Percentiles rank a stretch among this genome's conserved stretches.
These are phyloP conservation scores for Fusarium sororula DNA, from an alignment of 2,329 filamentous ascomycete genomes.

Conservation along the genomic window DNA sequence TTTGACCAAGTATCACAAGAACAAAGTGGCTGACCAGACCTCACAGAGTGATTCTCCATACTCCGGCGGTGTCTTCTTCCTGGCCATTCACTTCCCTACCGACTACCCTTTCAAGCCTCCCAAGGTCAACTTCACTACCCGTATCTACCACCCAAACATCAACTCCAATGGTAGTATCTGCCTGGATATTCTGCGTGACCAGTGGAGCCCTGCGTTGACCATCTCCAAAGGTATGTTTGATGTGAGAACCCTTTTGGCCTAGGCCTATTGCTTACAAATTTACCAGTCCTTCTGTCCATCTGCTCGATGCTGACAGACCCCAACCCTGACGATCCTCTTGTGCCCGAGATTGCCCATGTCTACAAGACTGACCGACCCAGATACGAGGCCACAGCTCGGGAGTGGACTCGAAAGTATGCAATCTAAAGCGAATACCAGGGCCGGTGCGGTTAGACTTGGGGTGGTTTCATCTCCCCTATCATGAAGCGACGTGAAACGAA, in stretches of 20 bases:
- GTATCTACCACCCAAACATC: conserved; percentile 99
- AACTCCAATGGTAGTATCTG: conserved; percentile 99
- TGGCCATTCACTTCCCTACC: conserved; percentile 98
- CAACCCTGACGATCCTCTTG: conserved; percentile 98
- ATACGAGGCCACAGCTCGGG: conserved; percentile 95
- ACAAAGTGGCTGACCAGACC: conserved; percentile 43
- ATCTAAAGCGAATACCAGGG: conserved; percentile 65
- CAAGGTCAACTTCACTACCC: conserved; percentile 99
- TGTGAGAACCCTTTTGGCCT: conserved; percentile 31
- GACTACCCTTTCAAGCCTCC: conserved; percentile 99
- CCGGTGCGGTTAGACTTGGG: conserved; percentile 40
- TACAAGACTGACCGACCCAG: conserved; percentile 98
- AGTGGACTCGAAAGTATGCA: conserved; percentile 99
- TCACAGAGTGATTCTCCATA: conserved; percentile 93
- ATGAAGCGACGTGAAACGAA: conserved; percentile 42
- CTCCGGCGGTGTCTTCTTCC: conserved; percentile 98
- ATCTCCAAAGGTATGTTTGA: conserved; percentile 88
- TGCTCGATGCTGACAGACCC: conserved; percentile 99
- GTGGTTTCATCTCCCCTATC: conserved; percentile 42
- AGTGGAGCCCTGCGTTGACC: conserved; percentile 98
- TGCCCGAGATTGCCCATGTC: conserved; percentile 98
- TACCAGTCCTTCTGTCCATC: conserved; percentile 92
- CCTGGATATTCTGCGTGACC: conserved; percentile 96
- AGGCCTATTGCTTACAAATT: conserved; percentile 1
- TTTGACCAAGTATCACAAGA: conserved; percentile 2